Evolutionary conservation across 139 green algal species (phyloP), one percentile per base, ranked within the genome.

Genomic region (Nannochloris sp.): DNA sequence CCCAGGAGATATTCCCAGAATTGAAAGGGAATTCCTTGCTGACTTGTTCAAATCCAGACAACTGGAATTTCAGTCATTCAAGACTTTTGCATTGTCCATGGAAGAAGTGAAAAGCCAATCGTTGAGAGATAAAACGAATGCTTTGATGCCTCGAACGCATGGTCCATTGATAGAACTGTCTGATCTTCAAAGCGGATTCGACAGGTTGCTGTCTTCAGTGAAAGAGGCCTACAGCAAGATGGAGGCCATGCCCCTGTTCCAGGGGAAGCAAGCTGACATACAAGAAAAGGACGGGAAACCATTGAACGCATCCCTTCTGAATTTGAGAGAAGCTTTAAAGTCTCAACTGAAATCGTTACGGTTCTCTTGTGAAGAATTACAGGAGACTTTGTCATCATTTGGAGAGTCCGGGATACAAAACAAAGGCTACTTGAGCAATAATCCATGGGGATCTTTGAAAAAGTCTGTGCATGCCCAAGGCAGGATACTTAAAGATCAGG

Each of bases 171-270:
- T 12, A 14, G 20, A 53, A 43, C 0, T 50, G 16, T 25, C 5
- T n/a, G 6, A 5, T 10, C 5, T 67, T 16, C 49, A 16, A 20
- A 16, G 20, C 26, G 33, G 20, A 33, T 50, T 36, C 58, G 26
- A 50, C 11, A 28, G 5, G 25, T 31, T 33, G 29, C 6, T 51
- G 12, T 37, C 20, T 20, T 37, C 6, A 2, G 53, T 53, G n/a
- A 63, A 30, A 46, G 16, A 67, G 30, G 28, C 23, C 29, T 66
- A 51, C 25, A n/a, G 28, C 12, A 13, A 16, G 40, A 60, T 59
- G 23, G 70, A 76, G 3, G 70, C 70, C 29, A 69, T 77, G 66
- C 65, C 70, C 6, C 56, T 59, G 31, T 77, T 77, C 66, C 26
- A 65, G 37, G 30, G 56, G 2, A 53, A 56, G 17, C 43, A 46